phyloP scores from a whole-genome alignment of 2,329 filamentous ascomycete genomes.

The Rhynchosporium secalis region DNA sequence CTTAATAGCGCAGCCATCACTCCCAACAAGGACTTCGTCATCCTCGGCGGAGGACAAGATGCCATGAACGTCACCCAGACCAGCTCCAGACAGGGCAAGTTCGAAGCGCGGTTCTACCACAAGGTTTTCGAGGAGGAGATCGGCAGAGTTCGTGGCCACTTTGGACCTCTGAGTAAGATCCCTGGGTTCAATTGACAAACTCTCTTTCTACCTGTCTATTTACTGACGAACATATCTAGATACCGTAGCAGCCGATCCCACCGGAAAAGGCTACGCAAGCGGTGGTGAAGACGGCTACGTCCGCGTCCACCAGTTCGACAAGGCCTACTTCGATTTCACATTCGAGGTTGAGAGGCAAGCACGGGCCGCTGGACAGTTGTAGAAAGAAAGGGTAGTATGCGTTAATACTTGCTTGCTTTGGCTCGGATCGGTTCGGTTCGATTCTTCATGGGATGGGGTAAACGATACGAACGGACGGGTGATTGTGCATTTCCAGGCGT shows the following conservation, averaged over 20 bases:
- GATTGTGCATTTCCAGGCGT: conserved; percentile 18
- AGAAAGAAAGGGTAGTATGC: conserved; percentile 17
- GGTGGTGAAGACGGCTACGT: conserved; percentile 99
- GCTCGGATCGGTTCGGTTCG: background rate
- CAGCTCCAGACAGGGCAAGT: conserved; percentile 92
- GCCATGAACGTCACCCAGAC: conserved; percentile 97
- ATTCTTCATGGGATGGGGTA: background rate
- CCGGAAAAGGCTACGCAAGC: conserved; percentile 88
- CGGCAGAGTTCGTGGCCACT: conserved; percentile 93
- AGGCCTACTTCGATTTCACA: conserved; percentile 96
- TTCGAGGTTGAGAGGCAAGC: conserved; percentile 95
- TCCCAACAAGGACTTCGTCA: conserved; percentile 94
- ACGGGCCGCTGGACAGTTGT: conserved; percentile 34
- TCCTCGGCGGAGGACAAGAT: conserved; percentile 95
- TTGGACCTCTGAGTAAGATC: conserved; percentile 72
- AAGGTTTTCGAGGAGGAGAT: conserved; percentile 99
- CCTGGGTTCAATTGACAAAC: too few relatives aligned
- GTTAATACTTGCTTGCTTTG: background rate
- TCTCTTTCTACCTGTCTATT: background rate
- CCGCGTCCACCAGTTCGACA: conserved; percentile 97
- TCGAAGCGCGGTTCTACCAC: conserved; percentile 99
- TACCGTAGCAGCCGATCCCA: conserved; percentile 91
- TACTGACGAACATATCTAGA: conserved; percentile 43
- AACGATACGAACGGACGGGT: background rate
- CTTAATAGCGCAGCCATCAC: conserved; percentile 95